Conservation (phyloP, 2,329 filamentous ascomycete genomes). For the Mariannaea elegans region DNA sequence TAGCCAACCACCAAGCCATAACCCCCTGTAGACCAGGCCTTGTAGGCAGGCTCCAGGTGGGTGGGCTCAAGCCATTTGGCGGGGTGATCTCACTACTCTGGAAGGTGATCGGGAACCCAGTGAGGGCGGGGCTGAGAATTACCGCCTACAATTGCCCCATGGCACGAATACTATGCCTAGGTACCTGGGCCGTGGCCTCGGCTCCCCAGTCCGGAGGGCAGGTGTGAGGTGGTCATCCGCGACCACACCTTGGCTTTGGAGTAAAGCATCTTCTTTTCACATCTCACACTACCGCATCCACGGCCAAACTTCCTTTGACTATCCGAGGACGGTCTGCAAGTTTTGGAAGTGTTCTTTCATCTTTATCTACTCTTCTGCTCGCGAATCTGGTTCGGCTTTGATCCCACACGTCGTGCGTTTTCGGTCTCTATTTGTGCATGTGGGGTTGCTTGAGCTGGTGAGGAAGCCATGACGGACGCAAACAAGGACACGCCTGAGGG, state of each 20-base stretch:
- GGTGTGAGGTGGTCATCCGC: conserved; percentile 17
- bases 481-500: conserved; percentile 35
- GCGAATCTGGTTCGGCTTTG: not conserved
- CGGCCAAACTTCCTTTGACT: conserved; percentile 7
- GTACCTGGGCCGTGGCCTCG: conserved; percentile 12
- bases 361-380: not conserved
- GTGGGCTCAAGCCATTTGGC: conserved; percentile 3
- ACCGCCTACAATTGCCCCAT: not conserved
- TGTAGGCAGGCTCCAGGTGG: not conserved
- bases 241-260: conserved; percentile 14
- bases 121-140: not conserved
- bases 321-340: not conserved
- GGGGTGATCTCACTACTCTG: conserved; percentile 18
- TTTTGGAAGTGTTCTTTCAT: not conserved
- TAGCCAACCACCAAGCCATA: not conserved
- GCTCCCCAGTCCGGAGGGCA: conserved; percentile 9
- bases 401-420: conserved; percentile 1
- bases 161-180: not conserved
- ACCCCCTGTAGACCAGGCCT: not conserved
- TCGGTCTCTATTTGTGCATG: conserved; percentile 18
- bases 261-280: conserved; percentile 16
- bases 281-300: conserved; percentile 14
- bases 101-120: not conserved
- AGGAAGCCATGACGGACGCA: conserved; percentile 30
- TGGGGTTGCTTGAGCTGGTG: conserved; percentile 21